Evolutionary conservation across 2,329 filamentous ascomycete genomes (phyloP).

Genomic region (Trichoderma pleuroti): DNA sequence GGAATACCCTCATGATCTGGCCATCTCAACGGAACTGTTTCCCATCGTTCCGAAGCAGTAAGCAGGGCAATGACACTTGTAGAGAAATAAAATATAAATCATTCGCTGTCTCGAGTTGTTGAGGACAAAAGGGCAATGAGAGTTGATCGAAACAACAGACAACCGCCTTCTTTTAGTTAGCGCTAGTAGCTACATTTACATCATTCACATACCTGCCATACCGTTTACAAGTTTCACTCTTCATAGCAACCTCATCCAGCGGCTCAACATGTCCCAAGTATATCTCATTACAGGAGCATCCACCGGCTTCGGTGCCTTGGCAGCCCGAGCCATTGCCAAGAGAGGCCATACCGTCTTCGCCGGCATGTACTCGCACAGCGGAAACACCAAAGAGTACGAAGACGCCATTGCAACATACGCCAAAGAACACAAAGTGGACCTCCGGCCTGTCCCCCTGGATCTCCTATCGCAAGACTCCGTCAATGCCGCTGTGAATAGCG

Average conservation of each 20-base stretch:
- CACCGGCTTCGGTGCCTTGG: slow-evolving; percentile 4
- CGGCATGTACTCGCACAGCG: slow-evolving; percentile 2
- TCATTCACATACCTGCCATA: background rate
- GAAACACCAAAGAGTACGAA: slow-evolving; percentile 7
- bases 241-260: background rate
- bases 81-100: background rate
- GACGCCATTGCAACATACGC: background rate
- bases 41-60: background rate
- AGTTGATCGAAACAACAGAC: background rate
- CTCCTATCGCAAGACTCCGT: slow-evolving; percentile 5
- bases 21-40: background rate
- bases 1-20: background rate
- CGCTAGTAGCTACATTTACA: background rate
- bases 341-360: slow-evolving; percentile 12
- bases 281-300: slow-evolving; percentile 12
- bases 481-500: background rate
- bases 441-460: background rate
- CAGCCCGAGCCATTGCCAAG: slow-evolving; percentile 8
- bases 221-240: background rate
- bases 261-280: background rate
- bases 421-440: slow-evolving; percentile 2
- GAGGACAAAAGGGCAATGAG: no score
- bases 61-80: background rate
- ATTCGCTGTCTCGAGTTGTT: background rate
- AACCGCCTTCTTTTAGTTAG: no score